Evolutionary conservation across 768 basidiomycete genomes (phyloP).

Genomic region (Xerocomus brunneocitrinus): DNA sequence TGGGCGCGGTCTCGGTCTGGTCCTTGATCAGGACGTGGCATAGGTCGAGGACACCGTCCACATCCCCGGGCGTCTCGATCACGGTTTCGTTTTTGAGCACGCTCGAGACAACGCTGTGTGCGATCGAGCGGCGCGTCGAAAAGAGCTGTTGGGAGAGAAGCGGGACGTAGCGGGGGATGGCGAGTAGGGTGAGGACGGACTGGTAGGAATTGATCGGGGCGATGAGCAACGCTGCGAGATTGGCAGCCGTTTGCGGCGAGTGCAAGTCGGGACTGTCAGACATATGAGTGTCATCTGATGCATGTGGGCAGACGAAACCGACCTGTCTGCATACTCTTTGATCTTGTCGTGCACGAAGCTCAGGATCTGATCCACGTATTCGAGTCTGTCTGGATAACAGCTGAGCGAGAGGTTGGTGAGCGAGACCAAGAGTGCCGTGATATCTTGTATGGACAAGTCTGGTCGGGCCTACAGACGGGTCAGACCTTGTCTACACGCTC

Average conservation of each 20-base stretch:
- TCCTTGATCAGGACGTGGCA: slow-evolving; percentile 92
- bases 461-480: slow-evolving; percentile 72
- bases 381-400: slow-evolving; percentile 94
- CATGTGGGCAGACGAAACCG: slow-evolving; percentile 4
- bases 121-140: slow-evolving; percentile 85
- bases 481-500: neutral
- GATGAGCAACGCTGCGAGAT: slow-evolving; percentile 87
- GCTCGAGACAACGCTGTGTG: slow-evolving; percentile 90
- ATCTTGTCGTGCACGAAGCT: slow-evolving; percentile 85
- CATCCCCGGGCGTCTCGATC: slow-evolving; percentile 91
- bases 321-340: slow-evolving; percentile 81
- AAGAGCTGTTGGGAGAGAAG: slow-evolving; percentile 85
- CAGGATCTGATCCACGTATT: slow-evolving; percentile 95
- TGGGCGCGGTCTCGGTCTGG: slow-evolving; percentile 51
- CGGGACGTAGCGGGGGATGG: slow-evolving; percentile 84
- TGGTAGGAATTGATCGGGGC: slow-evolving; percentile 96
- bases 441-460: slow-evolving; percentile 94
- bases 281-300: slow-evolving; percentile 4
- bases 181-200: slow-evolving; percentile 94
- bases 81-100: slow-evolving; percentile 96
- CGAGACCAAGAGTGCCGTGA: slow-evolving; percentile 94
- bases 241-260: slow-evolving; percentile 77
- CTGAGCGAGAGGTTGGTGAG: slow-evolving; percentile 91
- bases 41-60: slow-evolving; percentile 87
- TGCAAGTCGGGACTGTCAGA: slow-evolving; percentile 76